Conservation (phyloP, 2,329 filamentous ascomycete genomes). For the Paracorniculantispora psalliotae region DNA sequence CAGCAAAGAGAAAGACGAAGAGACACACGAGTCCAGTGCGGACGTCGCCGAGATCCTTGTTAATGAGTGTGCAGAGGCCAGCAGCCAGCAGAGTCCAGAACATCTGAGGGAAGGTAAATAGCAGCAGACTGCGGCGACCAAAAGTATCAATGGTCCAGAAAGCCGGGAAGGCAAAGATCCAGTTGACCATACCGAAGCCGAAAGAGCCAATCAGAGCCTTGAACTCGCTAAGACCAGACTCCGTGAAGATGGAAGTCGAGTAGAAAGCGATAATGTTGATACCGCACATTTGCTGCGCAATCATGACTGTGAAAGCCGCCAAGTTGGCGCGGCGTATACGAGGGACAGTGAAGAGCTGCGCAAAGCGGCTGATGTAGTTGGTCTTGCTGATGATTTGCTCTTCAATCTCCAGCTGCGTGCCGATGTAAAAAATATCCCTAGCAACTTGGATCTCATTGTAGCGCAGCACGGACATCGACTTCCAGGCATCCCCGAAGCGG, state of each 20-base stretch:
- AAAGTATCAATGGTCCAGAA: constrained; percentile 56
- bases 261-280: constrained; percentile 77
- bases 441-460: constrained; percentile 53
- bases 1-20: constrained; percentile 53
- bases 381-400: constrained; percentile 41
- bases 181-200: constrained; percentile 55
- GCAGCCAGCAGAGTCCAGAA: constrained; percentile 36
- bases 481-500: constrained; percentile 55
- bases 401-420: constrained; percentile 60
- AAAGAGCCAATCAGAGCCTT: constrained; percentile 54
- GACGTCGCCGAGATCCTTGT: constrained; percentile 29
- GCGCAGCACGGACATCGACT: constrained; percentile 47
- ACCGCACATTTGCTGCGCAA: constrained; percentile 65
- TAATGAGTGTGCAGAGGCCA: constrained; percentile 50
- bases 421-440: constrained; percentile 60
- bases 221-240: constrained; percentile 52
- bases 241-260: constrained; percentile 56
- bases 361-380: constrained; percentile 57
- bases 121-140: constrained; percentile 47
- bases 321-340: constrained; percentile 68
- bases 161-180: constrained; percentile 54
- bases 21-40: constrained; percentile 44
- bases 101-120: constrained; percentile 40
- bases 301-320: constrained; percentile 77
- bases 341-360: constrained; percentile 64